A percentile compares a stretch with the other conserved stretches of the same genome.
Conservation (phyloP, 352 stramenopile genomes). For the Elongisporangium prolatum region DNA sequence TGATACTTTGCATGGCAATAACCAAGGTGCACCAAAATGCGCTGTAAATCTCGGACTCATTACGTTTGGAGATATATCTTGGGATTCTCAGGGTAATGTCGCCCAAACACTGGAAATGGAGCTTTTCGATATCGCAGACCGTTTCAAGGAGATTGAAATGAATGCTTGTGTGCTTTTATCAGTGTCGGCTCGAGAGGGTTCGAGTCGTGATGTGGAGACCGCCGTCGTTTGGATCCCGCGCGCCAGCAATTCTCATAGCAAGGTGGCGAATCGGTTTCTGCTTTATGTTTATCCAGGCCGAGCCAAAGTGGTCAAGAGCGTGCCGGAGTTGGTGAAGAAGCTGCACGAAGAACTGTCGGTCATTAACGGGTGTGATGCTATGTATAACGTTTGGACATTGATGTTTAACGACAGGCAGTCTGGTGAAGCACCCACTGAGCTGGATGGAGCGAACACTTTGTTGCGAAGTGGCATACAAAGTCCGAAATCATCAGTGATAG, state of each 20-base stretch:
- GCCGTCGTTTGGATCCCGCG: slow-evolving; percentile 43
- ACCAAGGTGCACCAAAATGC: slow-evolving; percentile 4
- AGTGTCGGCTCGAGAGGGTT: background rate
- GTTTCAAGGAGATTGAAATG: slow-evolving; percentile 8
- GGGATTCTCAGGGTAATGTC: slow-evolving; percentile 46
- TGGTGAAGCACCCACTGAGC: too few species aligned
- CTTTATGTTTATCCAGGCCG: slow-evolving; percentile 59
- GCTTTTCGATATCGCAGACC: slow-evolving; percentile 43
- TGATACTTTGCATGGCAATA: background rate
- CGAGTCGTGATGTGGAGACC: slow-evolving; percentile 8
- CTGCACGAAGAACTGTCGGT: slow-evolving; percentile 41
- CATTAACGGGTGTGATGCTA: slow-evolving; percentile 12
- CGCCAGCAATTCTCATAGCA: background rate
- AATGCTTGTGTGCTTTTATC: slow-evolving; percentile 41
- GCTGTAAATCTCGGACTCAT: slow-evolving; percentile 11
- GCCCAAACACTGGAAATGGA: slow-evolving; percentile 55
- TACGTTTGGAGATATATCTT: slow-evolving; percentile 45
- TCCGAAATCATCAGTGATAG: too few species aligned
- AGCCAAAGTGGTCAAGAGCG: slow-evolving; percentile 62
- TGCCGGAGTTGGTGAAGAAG: slow-evolving; percentile 40
- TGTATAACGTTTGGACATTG: slow-evolving; percentile 44
- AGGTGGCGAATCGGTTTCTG: slow-evolving; percentile 28
- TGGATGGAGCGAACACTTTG: too few species aligned
- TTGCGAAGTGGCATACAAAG: too few species aligned
- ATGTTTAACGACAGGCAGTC: background rate